Evolutionary conservation across 805 yeast genomes (phyloP), one percentile per base, ranked within the genome.

Genomic region (Saturnispora besseyi): DNA sequence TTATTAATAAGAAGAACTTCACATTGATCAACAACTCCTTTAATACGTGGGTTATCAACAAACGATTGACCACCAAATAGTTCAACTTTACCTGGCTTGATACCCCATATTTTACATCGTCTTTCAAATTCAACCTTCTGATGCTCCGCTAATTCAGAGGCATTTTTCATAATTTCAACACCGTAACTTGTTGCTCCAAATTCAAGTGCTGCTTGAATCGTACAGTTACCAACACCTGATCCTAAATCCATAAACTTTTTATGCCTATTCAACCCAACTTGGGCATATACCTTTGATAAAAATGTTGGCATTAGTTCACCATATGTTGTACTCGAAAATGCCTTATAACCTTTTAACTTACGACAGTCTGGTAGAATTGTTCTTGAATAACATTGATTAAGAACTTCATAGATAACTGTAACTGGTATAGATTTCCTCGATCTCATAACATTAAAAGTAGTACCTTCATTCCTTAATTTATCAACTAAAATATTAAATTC

Each of bases 221-320:
- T 83, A 51, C 96, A 87, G 61, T 90, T 90, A 0, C 96, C 97
- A 13, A 90, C 96, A 13, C 97, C 97, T 0, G 96, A 87, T 0
- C 97, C 97, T 24, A 90, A 70, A 65, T 90, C 97, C 54, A 90
- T 79, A 59, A 88, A 89, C n/a, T 71, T 76, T 41, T 78, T 75
- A 1, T 64, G 66, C 1, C 78, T 71, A 34, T 69, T 64, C 45
- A 89, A 66, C 1, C 73, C 74, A 45, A 88, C 82, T 57, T 79
- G 72, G 5, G 69, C 62, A 59, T 82, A 84, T 3, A 86, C 83
- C 56, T 74, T 78, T 38, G 88, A 75, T 40, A 86, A 71, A 57
- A 90, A 87, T 5, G 73, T 69, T 1, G 97, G 97, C 62, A 90
- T 71, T 51, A 90, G 68, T 65, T 90, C 97, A 9, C 97, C 97